Evolutionary conservation across 2,329 filamentous ascomycete genomes (phyloP), one percentile per base, ranked within the genome.

Genomic region (Ceratocystis papillata): DNA sequence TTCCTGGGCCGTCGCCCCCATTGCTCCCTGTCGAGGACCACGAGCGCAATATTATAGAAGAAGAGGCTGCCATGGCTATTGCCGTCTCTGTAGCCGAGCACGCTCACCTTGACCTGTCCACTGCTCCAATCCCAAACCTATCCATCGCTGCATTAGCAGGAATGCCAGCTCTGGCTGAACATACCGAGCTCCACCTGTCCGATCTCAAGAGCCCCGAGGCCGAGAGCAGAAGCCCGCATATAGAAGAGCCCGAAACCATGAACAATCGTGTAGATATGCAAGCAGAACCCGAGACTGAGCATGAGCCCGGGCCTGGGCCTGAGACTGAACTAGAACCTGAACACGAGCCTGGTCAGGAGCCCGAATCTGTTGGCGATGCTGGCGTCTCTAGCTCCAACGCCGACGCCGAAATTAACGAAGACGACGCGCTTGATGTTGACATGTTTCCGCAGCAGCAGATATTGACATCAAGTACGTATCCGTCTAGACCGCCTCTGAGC

Each of bases 21-120:
- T 73, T 75, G 72, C 76, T 75, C 50, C 72, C 73, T 8, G 76
- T 77, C 67, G 75, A 76, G 44, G 72, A 62, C 15, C 50, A 67
- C 37, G 62, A 63, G 44, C 65, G 62, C 30, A 67, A 64, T 37
- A 45, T 67, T 12, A 64, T 67, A 30, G 66, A 62, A 20, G 60
- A 65, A 25, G 66, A 67, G 41, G 64, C 57, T 37, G 66, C 57
- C 10, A 63, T 67, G 50, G 63, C 63, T 10, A 67, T 67, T 65
- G 63, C 64, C 3, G 66, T 53, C 7, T 67, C 66, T 25, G 60
- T 67, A 22, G 57, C 66, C 12, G 64, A 65, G 28, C 63, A 65
- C 55, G 63, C 48, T 22, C 66, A 67, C 55, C 57, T 65, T n/a
- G 64, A 65, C 20, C 48, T 67, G 28, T 67, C 66, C 17, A 63